Evolutionary conservation across 139 green algal species (phyloP).

Genomic region (Coelastrella sp.): DNA sequence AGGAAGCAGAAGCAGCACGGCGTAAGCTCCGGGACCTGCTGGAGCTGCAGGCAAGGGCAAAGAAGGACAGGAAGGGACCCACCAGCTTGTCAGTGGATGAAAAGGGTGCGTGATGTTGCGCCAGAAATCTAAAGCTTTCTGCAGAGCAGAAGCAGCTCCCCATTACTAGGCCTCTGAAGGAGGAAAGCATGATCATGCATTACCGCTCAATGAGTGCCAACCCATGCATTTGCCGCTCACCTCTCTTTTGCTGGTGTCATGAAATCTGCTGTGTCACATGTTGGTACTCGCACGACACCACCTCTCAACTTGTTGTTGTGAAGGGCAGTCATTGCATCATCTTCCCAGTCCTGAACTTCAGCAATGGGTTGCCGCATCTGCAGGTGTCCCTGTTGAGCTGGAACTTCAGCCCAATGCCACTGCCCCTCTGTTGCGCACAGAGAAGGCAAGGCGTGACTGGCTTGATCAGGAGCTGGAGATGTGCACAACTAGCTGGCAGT

Average conservation of each 20-base stretch:
- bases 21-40: constrained; percentile 70
- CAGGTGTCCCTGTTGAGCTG: constrained; percentile 30
- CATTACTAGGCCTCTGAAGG: too few species aligned
- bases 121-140: neutral
- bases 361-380: neutral
- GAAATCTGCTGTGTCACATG: too few species aligned
- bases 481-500: constrained; percentile 64
- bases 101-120: neutral
- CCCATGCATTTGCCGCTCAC: too few species aligned
- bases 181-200: too few species aligned
- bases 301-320: too few species aligned
- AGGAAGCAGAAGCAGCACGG: constrained; percentile 86
- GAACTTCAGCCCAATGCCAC: constrained; percentile 79
- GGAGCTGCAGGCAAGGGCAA: constrained; percentile 45
- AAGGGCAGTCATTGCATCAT: too few species aligned
- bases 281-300: too few species aligned
- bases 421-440: constrained; percentile 77
- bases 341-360: too few species aligned
- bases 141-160: neutral
- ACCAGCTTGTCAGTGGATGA: constrained; percentile 1
- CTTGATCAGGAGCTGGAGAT: constrained; percentile 85
- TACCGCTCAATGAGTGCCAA: too few species aligned
- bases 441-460: constrained; percentile 77
- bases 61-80: constrained; percentile 1
- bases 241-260: too few species aligned